These are phyloP conservation scores for Chloris gayana DNA, from an alignment of 176 grass and related monocot genomes.

Conservation along the genomic window DNA sequence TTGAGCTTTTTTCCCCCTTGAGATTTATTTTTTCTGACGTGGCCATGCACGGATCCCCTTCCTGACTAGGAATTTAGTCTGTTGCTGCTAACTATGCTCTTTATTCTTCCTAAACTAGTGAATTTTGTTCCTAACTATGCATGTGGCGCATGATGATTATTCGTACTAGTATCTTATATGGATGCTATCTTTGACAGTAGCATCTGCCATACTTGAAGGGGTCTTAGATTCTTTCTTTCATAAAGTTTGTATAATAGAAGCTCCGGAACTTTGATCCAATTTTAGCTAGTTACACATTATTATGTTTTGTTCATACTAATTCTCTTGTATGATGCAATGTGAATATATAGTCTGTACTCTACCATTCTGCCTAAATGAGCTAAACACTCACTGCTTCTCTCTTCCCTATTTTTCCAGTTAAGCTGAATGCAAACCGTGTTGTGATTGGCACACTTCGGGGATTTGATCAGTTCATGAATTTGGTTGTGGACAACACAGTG, in stretches of 20 bases:
- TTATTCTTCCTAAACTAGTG: neutral
- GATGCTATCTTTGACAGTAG: neutral
- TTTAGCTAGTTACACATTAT: neutral
- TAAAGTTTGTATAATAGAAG: neutral
- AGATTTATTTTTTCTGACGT: slow-evolving; percentile 10
- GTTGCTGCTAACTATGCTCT: neutral
- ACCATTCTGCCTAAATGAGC: neutral
- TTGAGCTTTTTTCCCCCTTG: neutral
- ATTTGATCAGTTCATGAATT: slow-evolving; percentile 98
- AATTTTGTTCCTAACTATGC: neutral
- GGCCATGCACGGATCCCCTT: neutral
- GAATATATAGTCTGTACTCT: neutral
- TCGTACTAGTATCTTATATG: neutral
- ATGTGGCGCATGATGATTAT: neutral
- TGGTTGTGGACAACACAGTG: slow-evolving; percentile 87
- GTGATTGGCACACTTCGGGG: slow-evolving; percentile 85
- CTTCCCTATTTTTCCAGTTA: slow-evolving; percentile 56
- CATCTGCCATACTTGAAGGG: neutral
- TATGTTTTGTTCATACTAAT: neutral
- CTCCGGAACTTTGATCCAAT: neutral
- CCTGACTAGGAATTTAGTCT: neutral
- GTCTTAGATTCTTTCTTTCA: neutral
- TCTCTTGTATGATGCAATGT: neutral
- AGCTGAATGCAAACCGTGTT: slow-evolving; percentile 86
- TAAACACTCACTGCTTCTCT: neutral